These are phyloP conservation scores for Vigna unguiculata DNA, from an alignment of 306 rosid genomes.

Conservation along the genomic window DNA sequence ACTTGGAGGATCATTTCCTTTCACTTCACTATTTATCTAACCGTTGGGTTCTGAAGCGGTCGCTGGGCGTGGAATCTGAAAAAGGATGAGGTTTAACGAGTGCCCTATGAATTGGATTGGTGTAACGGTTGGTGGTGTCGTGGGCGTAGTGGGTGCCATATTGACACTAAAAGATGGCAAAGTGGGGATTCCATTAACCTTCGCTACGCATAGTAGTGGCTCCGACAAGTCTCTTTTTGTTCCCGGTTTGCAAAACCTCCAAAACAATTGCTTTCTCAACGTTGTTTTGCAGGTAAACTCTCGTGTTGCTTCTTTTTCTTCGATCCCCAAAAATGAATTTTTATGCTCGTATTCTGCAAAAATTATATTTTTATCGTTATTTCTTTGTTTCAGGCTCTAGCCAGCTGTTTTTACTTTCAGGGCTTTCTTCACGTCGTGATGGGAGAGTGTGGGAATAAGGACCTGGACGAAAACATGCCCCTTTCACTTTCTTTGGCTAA, in stretches of 20 bases:
- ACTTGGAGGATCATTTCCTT: too few relatives aligned
- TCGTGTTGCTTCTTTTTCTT: conserved; percentile 6
- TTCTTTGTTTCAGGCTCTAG: conserved; percentile 68
- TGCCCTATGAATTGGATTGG: conserved; percentile 44
- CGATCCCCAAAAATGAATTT: neutral
- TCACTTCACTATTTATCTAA: too few relatives aligned
- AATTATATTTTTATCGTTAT: neutral
- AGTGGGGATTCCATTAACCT: conserved; percentile 42
- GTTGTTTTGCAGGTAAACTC: conserved; percentile 78
- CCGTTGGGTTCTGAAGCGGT: too few relatives aligned
- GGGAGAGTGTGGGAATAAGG: conserved; percentile 61
- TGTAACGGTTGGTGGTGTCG: conserved; percentile 52
- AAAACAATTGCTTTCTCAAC: conserved; percentile 84
- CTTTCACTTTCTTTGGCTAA: conserved; percentile 68
- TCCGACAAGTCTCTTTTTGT: conserved; percentile 45
- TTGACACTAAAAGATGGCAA: conserved; percentile 57
- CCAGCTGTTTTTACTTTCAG: conserved; percentile 76
- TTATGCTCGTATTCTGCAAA: neutral
- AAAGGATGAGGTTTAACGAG: conserved; percentile 29
- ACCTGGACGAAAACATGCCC: conserved; percentile 60
- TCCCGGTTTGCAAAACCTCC: conserved; percentile 86
- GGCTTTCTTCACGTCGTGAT: conserved; percentile 61
- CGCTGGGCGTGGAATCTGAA: neutral
- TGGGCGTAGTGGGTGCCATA: conserved; percentile 58
- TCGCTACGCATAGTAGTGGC: conserved; percentile 15